These are phyloP conservation scores for Paramecium sexaurelia DNA, from an alignment of 73 alveolate genomes.

Conservation along the genomic window DNA sequence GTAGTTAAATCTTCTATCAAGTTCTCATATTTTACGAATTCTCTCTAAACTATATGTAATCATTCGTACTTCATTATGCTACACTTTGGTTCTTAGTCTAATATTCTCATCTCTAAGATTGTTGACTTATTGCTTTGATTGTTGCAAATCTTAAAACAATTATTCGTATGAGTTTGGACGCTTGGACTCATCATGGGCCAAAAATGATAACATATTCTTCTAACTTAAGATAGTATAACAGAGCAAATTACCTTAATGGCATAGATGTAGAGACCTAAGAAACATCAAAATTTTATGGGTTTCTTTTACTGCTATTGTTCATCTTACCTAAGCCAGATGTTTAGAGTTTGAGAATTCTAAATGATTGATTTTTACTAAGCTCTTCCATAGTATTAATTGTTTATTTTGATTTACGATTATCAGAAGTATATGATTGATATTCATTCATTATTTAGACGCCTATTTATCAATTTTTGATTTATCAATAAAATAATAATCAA, in stretches of 20 bases:
- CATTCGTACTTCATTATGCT: neutral
- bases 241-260: constrained; percentile 14
- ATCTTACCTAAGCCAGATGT: neutral
- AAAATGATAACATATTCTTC: constrained; percentile 33
- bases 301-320: constrained; percentile 14
- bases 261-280: constrained; percentile 16
- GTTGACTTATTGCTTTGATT: neutral
- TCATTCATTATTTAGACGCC: neutral
- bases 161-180: neutral
- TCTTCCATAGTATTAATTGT: constrained; percentile 31
- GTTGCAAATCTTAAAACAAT: neutral
- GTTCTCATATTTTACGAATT: neutral
- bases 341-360: constrained; percentile 26
- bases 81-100: constrained; percentile 6
- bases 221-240: neutral
- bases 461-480: neutral
- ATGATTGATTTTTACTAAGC: constrained; percentile 1
- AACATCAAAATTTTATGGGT: constrained; percentile 19
- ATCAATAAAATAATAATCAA: neutral
- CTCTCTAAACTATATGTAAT: neutral
- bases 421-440: constrained; percentile 38
- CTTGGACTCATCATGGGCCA: neutral
- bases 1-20: constrained; percentile 26
- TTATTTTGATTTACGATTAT: constrained; percentile 18
- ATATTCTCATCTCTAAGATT: constrained; percentile 10